Evolutionary conservation across 495 filamentous ascomycete genomes (phyloP), one percentile per base, ranked within the genome.

Genomic region (Xylaria telfairii): DNA sequence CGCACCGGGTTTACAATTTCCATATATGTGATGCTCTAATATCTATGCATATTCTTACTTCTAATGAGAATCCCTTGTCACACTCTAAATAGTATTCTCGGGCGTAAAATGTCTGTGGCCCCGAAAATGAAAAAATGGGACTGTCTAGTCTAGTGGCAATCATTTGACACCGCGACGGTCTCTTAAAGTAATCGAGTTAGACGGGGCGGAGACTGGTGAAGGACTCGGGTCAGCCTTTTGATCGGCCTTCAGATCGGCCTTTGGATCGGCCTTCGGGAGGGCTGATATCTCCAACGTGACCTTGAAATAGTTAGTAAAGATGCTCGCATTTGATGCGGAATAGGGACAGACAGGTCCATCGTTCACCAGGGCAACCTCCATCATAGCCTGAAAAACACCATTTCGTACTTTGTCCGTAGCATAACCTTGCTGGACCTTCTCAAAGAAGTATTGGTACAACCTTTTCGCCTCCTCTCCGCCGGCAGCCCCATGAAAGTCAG

Each of bases 321-420:
- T 60, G 51, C 44, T 69, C 54, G 66, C 72, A 57, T 67, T 69
- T 28, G 41, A 71, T 32, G n/a, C 26, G 72, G 77, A 42, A 72
- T 65, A 73, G 63, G 85, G 71, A 68, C 93, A 88, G 86, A 97
- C 95, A 79, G 95, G 95, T 68, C 95, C 95, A 78, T 98, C 95
- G 74, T 98, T 98, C 44, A 97, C 90, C 30, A 97, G 78, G 70
- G 92, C 92, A 69, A 98, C 96, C 75, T 98, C 92, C 96, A 98
- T 99, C 94, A 97, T 97, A 64, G 96, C 96, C 75, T 97, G 95
- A 79, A 98, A 99, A 44, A 97, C 90, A 17, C 96, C 96, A 77
- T 98, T 91, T 76, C 96, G 94, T 70, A 99, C 94, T 72, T 87
- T 91, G 19, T 94, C 93, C 9, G 88, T 79, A 5, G 82, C 79